A percentile compares a stretch with the other conserved stretches of the same genome.
Conservation (phyloP, 2,329 filamentous ascomycete species). For the Alternaria longipes region DNA sequence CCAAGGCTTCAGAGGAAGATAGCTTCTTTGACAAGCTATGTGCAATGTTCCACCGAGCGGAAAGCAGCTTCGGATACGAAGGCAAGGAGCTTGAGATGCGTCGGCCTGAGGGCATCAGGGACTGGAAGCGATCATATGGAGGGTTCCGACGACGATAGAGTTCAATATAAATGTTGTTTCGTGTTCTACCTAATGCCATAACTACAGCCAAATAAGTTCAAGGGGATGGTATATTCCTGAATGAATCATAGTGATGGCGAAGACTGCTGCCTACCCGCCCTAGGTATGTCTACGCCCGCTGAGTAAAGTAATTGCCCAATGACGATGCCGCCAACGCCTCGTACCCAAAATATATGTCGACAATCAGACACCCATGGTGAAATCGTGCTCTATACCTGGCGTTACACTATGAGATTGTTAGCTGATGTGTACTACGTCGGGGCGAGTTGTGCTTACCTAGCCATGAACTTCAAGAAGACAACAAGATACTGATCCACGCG, state of each 20-base stretch:
- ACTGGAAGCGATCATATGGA: conserved; percentile 38
- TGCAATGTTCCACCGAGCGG: conserved; percentile 32
- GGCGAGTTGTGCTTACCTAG: conserved; percentile 46
- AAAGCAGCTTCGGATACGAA: conserved; percentile 43
- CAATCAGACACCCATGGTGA: conserved; percentile 87
- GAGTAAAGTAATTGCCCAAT: conserved; percentile 7
- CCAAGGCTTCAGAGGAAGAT: conserved; percentile 28
- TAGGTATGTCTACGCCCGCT: conserved; percentile 8
- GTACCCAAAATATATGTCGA: conserved; percentile 1
- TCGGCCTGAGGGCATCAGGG: conserved; percentile 42
- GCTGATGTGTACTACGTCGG: conserved; percentile 58
- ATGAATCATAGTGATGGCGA: not conserved
- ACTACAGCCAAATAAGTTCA: not conserved
- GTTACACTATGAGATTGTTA: conserved; percentile 79
- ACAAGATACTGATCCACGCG: conserved; percentile 89
- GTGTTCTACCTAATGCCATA: not conserved
- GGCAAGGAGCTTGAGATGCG: conserved; percentile 47
- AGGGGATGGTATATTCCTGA: not conserved
- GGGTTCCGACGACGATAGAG: conserved; percentile 22
- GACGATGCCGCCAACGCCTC: conserved; percentile 14
- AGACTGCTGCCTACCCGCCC: conserved; percentile 2
- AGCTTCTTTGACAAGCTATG: conserved; percentile 34
- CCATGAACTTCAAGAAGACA: conserved; percentile 82
- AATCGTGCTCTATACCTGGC: conserved; percentile 96
- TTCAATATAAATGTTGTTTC: not conserved